Evolutionary conservation across 23 red algal genomes (phyloP).

Genomic region (Porphyridium purpureum): DNA sequence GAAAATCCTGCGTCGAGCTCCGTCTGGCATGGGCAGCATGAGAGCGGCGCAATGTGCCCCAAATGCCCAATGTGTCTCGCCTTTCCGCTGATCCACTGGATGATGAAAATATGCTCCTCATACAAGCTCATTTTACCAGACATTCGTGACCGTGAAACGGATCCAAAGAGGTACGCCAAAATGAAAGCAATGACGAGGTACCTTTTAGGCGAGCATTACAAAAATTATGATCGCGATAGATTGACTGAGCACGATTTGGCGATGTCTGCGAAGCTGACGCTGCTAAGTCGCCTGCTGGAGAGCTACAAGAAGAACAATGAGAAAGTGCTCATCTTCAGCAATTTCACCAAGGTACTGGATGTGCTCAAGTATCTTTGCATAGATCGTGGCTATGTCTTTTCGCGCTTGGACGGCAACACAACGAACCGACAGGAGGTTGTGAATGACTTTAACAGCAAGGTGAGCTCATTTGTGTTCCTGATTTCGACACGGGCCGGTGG

Average conservation of each 20-base stretch:
- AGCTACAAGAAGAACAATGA: constrained; percentile 27
- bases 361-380: constrained; percentile 42
- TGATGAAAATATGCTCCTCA: neutral
- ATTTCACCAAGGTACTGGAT: constrained; percentile 37
- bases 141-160: constrained; percentile 2
- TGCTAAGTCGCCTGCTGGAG: constrained; percentile 14
- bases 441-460: constrained; percentile 54
- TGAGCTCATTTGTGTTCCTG: constrained; percentile 44
- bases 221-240: constrained; percentile 5
- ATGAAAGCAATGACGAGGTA: constrained; percentile 7
- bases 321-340: constrained; percentile 74
- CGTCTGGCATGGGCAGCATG: neutral
- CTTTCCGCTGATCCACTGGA: neutral
- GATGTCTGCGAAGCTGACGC: constrained; percentile 38
- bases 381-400: constrained; percentile 31
- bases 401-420: constrained; percentile 57
- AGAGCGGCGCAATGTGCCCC: neutral
- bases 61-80: neutral
- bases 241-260: constrained; percentile 15
- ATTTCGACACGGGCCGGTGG: constrained; percentile 72
- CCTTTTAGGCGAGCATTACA: constrained; percentile 14
- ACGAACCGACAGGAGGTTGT: constrained; percentile 48
- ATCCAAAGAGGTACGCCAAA: neutral
- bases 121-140: constrained; percentile 1
- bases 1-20: neutral